Evolutionary conservation across 257 asterid genomes (phyloP).

Genomic region (Capsicum rhomboideum): DNA sequence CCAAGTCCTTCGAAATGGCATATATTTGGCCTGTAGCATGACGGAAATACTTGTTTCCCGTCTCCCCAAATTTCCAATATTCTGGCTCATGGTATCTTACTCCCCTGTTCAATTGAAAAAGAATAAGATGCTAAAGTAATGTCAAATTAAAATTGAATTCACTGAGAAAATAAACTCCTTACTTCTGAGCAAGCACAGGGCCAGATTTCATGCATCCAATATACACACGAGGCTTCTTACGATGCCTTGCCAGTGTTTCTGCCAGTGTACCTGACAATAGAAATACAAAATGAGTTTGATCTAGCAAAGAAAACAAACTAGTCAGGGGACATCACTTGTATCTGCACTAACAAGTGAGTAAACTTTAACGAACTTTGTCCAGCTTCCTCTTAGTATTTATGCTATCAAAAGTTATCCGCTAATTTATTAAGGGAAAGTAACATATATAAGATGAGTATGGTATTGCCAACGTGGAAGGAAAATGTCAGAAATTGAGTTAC

Average conservation of each 20-base stretch:
- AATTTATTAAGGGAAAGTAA: background rate
- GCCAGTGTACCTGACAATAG: conserved; percentile 70
- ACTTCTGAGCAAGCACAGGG: conserved; percentile 91
- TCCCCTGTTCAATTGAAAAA: conserved; percentile 46
- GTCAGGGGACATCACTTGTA: background rate
- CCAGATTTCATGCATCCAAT: conserved; percentile 96
- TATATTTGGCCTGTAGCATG: conserved; percentile 93
- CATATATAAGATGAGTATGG: background rate
- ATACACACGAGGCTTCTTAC: conserved; percentile 62
- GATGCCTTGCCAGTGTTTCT: conserved; percentile 61
- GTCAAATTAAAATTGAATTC: background rate
- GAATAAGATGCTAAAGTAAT: background rate
- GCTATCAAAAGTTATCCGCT: background rate
- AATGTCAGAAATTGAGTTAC: conserved; percentile 21
- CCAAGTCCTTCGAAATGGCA: conserved; percentile 83
- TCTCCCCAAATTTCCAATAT: conserved; percentile 85
- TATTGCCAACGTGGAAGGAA: background rate
- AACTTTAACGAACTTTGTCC: background rate
- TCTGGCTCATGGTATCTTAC: conserved; percentile 94
- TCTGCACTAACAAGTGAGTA: background rate
- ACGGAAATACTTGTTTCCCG: conserved; percentile 88
- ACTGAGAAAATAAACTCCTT: background rate
- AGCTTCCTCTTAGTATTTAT: too few species aligned
- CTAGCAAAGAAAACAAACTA: background rate
- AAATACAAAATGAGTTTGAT: background rate